Conservation (phyloP, 2,329 filamentous ascomycete species). For the Dactylellina sp. region DNA sequence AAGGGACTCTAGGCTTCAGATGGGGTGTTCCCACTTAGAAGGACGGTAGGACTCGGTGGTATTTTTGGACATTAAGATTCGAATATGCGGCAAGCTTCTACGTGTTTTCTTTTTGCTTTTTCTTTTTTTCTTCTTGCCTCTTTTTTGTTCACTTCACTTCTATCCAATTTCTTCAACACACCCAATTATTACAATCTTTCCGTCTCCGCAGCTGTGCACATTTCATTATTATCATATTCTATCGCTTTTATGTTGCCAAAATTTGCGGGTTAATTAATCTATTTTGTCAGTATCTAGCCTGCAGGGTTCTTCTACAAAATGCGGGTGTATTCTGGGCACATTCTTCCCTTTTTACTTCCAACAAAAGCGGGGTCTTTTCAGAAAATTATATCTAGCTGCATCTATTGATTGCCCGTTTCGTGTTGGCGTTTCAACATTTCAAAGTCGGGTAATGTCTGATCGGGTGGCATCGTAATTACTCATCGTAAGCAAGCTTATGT, state of each 20-base stretch:
- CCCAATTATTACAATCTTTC: not conserved
- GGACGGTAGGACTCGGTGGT: not conserved
- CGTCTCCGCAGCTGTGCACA: not conserved
- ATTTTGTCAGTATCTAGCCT: constrained; percentile 38
- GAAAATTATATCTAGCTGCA: constrained; percentile 19
- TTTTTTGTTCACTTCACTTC: not conserved
- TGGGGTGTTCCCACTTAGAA: not conserved
- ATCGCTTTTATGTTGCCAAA: not conserved
- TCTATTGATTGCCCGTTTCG: constrained; percentile 2
- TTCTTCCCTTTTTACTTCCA: constrained; percentile 4
- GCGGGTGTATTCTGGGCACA: not conserved
- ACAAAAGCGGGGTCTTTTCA: constrained; percentile 52
- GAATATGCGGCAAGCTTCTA: too few relatives aligned
- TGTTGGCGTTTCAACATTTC: not conserved
- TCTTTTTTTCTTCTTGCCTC: not conserved
- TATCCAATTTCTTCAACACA: not conserved
- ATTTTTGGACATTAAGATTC: too few relatives aligned
- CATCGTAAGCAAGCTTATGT: too few relatives aligned
- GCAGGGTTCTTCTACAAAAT: constrained; percentile 18
- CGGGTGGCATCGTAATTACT: too few relatives aligned
- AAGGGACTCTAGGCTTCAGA: constrained; percentile 33
- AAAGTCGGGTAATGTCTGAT: too few relatives aligned
- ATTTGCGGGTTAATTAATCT: constrained; percentile 18
- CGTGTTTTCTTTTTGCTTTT: not conserved
- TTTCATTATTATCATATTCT: constrained; percentile 4